Evolutionary conservation across 2,329 filamentous ascomycete genomes (phyloP).

Genomic region (Colletotrichum graminicola): DNA sequence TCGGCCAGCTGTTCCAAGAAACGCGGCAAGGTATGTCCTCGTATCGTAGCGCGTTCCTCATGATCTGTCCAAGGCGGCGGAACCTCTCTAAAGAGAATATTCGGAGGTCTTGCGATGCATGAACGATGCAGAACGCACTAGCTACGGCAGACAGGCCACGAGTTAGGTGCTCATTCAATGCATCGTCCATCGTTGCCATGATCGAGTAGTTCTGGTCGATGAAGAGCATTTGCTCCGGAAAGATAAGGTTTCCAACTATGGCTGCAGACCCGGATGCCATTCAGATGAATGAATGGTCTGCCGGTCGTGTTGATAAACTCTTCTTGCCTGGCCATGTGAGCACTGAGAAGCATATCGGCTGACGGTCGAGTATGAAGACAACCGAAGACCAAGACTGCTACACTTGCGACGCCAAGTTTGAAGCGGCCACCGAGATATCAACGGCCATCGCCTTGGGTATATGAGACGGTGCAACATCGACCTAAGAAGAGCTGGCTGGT

Average conservation of each 20-base stretch:
- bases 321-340: neutral
- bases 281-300: too few species aligned
- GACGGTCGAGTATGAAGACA: neutral
- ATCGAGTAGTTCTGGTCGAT: neutral
- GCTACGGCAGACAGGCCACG: neutral
- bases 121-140: slow-evolving; percentile 2
- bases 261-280: neutral
- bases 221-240: neutral
- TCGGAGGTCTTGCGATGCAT: neutral
- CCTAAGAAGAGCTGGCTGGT: neutral
- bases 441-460: neutral
- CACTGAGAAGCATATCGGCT: neutral
- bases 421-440: neutral
- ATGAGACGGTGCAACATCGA: neutral
- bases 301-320: too few species aligned
- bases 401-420: neutral
- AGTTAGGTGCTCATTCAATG: neutral
- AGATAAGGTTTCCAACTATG: neutral
- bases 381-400: neutral
- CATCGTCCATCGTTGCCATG: neutral
- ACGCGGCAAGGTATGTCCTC: neutral
- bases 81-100: neutral
- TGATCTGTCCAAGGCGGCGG: neutral
- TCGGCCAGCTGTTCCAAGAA: neutral
- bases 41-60: neutral